A percentile compares a stretch with the other conserved stretches of the same genome.
Evolutionary conservation across 1,284 basidiomycete species (phyloP).

Genomic region (Tilletia indica): DNA sequence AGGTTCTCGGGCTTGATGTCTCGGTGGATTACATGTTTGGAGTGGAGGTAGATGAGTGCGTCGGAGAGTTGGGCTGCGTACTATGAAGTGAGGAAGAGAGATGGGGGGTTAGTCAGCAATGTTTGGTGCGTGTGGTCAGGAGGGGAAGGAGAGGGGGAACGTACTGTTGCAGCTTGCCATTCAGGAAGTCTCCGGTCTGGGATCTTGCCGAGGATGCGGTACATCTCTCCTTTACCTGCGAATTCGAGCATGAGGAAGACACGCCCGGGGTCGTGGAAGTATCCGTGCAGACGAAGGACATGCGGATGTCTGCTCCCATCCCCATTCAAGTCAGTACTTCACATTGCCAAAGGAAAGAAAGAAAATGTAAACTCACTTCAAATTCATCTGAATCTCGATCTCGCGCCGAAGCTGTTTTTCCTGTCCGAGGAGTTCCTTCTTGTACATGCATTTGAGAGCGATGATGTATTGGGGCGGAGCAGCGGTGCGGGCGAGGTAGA

Average conservation of each 20-base stretch:
- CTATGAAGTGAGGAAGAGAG: constrained; percentile 52
- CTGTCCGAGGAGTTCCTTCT: constrained; percentile 78
- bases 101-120: constrained; percentile 6
- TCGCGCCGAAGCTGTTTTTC: constrained; percentile 86
- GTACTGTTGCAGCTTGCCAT: constrained; percentile 68
- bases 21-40: constrained; percentile 95
- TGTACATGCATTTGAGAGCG: constrained; percentile 95
- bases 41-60: constrained; percentile 85
- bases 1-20: constrained; percentile 99
- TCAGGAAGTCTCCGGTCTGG: constrained; percentile 75
- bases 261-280: constrained; percentile 96
- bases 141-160: constrained; percentile 26
- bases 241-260: constrained; percentile 98
- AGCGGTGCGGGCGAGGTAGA: constrained; percentile 97
- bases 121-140: neutral
- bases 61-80: constrained; percentile 99
- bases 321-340: neutral
- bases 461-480: constrained; percentile 69
- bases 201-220: constrained; percentile 84
- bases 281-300: constrained; percentile 88
- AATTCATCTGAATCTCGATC: constrained; percentile 97
- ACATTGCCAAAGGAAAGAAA: neutral
- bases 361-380: constrained; percentile 62
- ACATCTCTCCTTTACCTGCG: constrained; percentile 90
- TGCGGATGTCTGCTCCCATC: constrained; percentile 73